Percentiles rank a stretch among this genome's conserved stretches.
phyloP scores from a whole-genome alignment of 768 basidiomycete species.

The Lactarius pseudohatsudake region DNA sequence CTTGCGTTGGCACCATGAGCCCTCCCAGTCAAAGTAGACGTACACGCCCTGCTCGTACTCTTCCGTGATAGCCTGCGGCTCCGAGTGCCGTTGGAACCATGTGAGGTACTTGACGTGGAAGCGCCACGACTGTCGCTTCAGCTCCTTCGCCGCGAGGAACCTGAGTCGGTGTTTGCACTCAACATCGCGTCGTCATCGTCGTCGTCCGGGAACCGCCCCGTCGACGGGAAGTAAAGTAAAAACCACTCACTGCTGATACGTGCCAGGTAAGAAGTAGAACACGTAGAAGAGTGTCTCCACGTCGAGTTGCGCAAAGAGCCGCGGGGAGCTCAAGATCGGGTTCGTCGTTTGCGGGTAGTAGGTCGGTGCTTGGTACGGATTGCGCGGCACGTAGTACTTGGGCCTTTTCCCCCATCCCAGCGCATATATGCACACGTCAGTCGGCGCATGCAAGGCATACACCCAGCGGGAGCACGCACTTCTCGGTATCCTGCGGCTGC shows the following conservation, averaged over 20 bases:
- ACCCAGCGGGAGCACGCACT: slow-evolving; percentile 47
- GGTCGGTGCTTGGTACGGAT: slow-evolving; percentile 85
- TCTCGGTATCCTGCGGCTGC: slow-evolving; percentile 92
- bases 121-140: slow-evolving; percentile 97
- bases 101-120: slow-evolving; percentile 99
- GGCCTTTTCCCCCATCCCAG: slow-evolving; percentile 55
- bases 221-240: not conserved
- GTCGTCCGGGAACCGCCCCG: slow-evolving; percentile 3
- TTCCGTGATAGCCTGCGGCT: slow-evolving; percentile 97
- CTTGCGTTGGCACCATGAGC: slow-evolving; percentile 97
- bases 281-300: slow-evolving; percentile 98
- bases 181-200: not conserved
- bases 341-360: slow-evolving; percentile 94
- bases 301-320: slow-evolving; percentile 87
- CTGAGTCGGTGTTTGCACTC: slow-evolving; percentile 40
- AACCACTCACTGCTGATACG: slow-evolving; percentile 87
- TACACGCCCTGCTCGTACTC: slow-evolving; percentile 99
- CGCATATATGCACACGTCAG: slow-evolving; percentile 21
- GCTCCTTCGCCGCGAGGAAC: slow-evolving; percentile 93
- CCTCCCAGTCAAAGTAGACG: slow-evolving; percentile 99
- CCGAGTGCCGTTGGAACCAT: slow-evolving; percentile 98
- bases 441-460: not conserved
- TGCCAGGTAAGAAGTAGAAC: slow-evolving; percentile 96
- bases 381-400: slow-evolving; percentile 93
- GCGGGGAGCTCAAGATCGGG: slow-evolving; percentile 75